Base-by-base conservation (phyloP, 2,329 filamentous ascomycete species). In the Thielaviopsis ethacetica region DNA sequence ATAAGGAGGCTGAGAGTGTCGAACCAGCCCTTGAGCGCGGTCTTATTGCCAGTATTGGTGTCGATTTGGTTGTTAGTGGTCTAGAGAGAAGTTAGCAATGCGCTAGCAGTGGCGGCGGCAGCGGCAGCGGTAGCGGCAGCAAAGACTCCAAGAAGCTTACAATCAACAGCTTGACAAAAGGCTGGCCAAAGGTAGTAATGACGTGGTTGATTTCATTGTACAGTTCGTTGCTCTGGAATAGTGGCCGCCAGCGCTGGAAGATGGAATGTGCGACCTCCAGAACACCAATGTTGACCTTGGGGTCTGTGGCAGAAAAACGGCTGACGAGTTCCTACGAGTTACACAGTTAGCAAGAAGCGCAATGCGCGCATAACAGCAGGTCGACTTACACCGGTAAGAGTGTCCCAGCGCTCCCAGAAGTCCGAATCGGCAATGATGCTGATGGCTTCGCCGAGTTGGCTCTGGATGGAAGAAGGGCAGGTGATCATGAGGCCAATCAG, bases 191-290 rank as follows among this genome's bases (percentile, higher is more conserved):
- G 60, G 84, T 89, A 62, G 76, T 75, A 57, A 98, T 79, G 59
- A 98, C 94, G 74, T 98, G 93, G 71, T 95, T 93, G 75, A 98
- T 94, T 73, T 98, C 93, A 41, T 83, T 86, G 71, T 90, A 98
- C 12, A 98, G 81, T 56, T 87, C 89, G 71, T 98, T 89, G 51
- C 91, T 95, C 62, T 87, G 83, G 74, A 95, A 96, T 49, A 98
- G 78, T 9, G 93, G 94, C 64, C 93, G 81, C 93, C 93, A 98
- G 70, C 93, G 80, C 69, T 86, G 88, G 74, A 97, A 98, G 66
- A 98, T 97, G 54, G 93, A 97, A 73, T 98, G 93, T 65, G 94
- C 94, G 52, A 98, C 93, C 72, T 95, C 90, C 62, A 98, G 77
- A 19, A 98, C 93, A 64, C 93, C 94, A 66, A 91, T 88, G 72